Evolutionary conservation across 768 basidiomycete genomes (phyloP).

Genomic region (Cystobasidium onofrii): DNA sequence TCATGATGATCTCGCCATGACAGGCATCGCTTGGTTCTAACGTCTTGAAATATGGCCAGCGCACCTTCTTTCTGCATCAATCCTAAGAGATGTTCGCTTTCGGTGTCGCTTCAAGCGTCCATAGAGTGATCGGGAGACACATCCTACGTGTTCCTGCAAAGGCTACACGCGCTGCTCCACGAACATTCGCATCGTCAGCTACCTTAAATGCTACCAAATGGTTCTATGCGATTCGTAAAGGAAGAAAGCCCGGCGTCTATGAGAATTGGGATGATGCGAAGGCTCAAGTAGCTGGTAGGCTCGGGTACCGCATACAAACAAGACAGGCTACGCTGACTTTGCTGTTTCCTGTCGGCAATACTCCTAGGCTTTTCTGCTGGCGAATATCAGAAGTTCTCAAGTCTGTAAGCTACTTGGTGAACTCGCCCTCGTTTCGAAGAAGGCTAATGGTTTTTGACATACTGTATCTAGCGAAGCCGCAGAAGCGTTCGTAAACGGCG

Average conservation of each 20-base stretch:
- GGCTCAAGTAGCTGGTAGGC: conserved; percentile 4
- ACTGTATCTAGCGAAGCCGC: background rate
- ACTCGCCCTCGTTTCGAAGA: background rate
- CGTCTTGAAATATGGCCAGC: background rate
- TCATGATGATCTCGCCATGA: background rate
- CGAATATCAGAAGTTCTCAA: background rate
- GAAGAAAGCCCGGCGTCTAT: background rate
- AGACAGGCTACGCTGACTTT: background rate
- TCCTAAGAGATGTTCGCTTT: no score
- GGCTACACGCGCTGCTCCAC: background rate
- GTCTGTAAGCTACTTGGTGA: background rate
- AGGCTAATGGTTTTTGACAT: background rate
- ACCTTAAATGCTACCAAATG: background rate
- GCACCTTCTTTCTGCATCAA: no score
- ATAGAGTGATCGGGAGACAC: background rate
- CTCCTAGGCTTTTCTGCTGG: background rate
- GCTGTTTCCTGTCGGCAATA: background rate
- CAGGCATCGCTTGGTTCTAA: background rate
- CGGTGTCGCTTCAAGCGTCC: no score
- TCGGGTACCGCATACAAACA: background rate
- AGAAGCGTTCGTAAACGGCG: background rate
- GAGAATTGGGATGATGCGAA: conserved; percentile 7
- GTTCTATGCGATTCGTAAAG: background rate
- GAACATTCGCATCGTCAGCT: background rate
- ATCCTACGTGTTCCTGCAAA: background rate